phyloP scores from a whole-genome alignment of 768 basidiomycete genomes.

The Chiua virens region DNA sequence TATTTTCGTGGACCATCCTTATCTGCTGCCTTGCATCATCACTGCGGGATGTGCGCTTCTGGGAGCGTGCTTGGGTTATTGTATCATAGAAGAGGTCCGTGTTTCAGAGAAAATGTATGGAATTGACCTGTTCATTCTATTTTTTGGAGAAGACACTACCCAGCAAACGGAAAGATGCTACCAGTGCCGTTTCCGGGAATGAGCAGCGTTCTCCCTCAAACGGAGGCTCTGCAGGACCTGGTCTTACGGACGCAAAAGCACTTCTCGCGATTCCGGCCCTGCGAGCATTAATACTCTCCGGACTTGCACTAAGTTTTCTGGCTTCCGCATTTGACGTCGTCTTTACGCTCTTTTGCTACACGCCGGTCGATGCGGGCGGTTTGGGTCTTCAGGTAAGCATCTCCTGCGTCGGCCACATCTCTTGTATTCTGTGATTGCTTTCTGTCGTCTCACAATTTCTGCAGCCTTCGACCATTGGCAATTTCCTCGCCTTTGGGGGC shows the following conservation, averaged over 20 bases:
- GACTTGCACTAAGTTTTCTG: conserved; percentile 48
- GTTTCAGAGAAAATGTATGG: not conserved
- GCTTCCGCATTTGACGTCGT: conserved; percentile 58
- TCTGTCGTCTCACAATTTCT: conserved; percentile 15
- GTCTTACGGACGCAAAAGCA: conserved; percentile 27
- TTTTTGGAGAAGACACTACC: conserved; percentile 1
- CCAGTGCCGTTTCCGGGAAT: not conserved
- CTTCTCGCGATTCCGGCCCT: conserved; percentile 51
- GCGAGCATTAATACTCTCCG: conserved; percentile 48
- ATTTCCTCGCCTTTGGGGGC: conserved; percentile 51
- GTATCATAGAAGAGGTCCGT: conserved; percentile 11
- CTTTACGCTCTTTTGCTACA: conserved; percentile 63
- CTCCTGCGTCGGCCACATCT: not conserved
- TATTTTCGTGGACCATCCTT: conserved; percentile 6
- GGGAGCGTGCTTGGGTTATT: conserved; percentile 1
- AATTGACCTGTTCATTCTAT: not conserved
- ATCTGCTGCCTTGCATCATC: conserved; percentile 6
- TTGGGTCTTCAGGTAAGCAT: conserved; percentile 48
- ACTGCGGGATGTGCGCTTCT: conserved; percentile 1
- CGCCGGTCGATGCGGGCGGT: conserved; percentile 52
- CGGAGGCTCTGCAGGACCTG: not conserved
- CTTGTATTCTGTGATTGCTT: not conserved
- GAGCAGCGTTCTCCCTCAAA: not conserved
- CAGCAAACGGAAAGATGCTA: not conserved
- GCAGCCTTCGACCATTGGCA: conserved; percentile 55